Percentiles rank a stretch among this genome's conserved stretches.
Conservation (phyloP, 1,284 basidiomycete species). For the Amanita bisporigera region DNA sequence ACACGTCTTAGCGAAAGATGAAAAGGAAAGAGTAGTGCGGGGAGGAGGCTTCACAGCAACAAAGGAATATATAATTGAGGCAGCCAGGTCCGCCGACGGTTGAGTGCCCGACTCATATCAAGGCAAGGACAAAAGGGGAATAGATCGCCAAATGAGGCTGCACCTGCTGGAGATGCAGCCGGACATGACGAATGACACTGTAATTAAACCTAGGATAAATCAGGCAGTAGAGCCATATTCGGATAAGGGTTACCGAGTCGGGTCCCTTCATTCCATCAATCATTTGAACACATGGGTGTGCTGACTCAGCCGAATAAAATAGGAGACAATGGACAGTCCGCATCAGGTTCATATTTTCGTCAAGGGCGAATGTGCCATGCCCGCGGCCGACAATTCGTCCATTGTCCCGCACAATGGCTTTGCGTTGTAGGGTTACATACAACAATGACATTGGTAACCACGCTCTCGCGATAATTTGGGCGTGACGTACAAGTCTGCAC, state of each 20-base stretch:
- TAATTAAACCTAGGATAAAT: not conserved
- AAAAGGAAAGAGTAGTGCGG: conserved; percentile 20
- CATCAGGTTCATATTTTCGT: not conserved
- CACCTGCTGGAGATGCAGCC: not conserved
- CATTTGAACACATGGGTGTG: not conserved
- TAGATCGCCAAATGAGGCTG: not conserved
- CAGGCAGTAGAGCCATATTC: not conserved
- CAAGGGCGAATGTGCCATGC: not conserved
- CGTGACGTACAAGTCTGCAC: conserved; percentile 9
- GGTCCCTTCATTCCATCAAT: not conserved
- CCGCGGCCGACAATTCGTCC: not conserved
- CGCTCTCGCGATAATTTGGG: not conserved
- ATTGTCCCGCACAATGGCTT: conserved; percentile 4
- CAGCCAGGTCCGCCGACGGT: not conserved
- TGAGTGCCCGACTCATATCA: not conserved
- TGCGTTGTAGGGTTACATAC: conserved; percentile 5
- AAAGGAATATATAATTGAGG: conserved; percentile 18
- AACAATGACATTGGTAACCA: conserved; percentile 9
- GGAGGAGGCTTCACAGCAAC: not conserved
- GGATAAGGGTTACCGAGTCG: not conserved
- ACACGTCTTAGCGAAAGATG: conserved; percentile 13
- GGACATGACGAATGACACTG: not conserved
- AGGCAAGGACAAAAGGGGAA: conserved; percentile 24
- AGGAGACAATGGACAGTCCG: conserved; percentile 2
- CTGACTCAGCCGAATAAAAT: conserved; percentile 9